Percentiles rank a stretch among this genome's conserved stretches.
Conservation (phyloP, 2,329 filamentous ascomycete species). For the Venturia nashicola region DNA sequence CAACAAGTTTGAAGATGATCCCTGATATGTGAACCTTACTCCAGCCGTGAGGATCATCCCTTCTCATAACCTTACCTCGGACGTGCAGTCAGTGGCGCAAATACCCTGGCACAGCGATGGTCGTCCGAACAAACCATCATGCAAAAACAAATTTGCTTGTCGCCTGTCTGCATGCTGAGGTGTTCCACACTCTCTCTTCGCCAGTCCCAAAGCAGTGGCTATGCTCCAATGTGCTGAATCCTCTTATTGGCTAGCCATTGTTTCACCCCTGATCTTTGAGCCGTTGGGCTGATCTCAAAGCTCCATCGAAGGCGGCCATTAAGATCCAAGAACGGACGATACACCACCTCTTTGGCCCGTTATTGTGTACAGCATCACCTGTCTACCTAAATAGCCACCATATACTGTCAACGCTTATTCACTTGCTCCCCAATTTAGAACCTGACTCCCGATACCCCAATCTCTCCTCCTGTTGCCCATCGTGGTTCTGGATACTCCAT, state of each 20-base stretch:
- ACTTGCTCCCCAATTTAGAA: constrained; percentile 5
- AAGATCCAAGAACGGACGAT: constrained; percentile 11
- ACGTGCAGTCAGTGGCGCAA: constrained; percentile 8
- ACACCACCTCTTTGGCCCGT: constrained; percentile 4
- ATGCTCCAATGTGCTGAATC: constrained; percentile 16
- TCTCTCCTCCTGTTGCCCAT: neutral
- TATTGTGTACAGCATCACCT: constrained; percentile 7
- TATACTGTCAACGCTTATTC: constrained; percentile 3
- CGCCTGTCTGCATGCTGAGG: constrained; percentile 8
- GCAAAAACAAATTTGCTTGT: constrained; percentile 9
- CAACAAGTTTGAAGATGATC: constrained; percentile 7
- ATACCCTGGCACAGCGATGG: constrained; percentile 7
- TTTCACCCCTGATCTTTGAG: constrained; percentile 26
- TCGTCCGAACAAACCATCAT: constrained; percentile 9
- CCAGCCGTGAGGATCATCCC: constrained; percentile 11
- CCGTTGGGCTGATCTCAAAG: constrained; percentile 22
- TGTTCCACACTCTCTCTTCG: constrained; percentile 9
- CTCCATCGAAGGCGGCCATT: constrained; percentile 25
- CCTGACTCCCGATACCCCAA: constrained; percentile 3
- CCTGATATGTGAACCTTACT: constrained; percentile 8
- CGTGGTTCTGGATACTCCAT: neutral
- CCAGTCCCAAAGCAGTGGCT: constrained; percentile 19
- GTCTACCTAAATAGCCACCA: constrained; percentile 7
- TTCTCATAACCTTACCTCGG: constrained; percentile 8
- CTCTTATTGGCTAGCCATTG: constrained; percentile 24